Conservation (phyloP, 2,329 filamentous ascomycete species). For the Triangularia setosa region DNA sequence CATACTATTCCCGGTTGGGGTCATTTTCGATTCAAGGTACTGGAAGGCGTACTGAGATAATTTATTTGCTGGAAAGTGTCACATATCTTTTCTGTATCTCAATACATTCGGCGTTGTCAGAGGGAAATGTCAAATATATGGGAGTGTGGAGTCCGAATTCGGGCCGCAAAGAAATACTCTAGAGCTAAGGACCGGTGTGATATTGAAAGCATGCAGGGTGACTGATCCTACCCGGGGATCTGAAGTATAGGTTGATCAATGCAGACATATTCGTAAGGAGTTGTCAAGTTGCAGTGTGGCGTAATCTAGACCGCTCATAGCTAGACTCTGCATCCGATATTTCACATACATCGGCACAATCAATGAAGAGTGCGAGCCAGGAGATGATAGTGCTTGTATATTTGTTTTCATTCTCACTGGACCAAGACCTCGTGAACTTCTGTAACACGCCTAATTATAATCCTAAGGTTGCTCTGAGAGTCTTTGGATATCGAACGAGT, state of each 20-base stretch:
- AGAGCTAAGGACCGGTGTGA: neutral
- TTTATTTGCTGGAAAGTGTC: too few relatives aligned
- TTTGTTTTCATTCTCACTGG: too few relatives aligned
- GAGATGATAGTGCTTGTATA: too few relatives aligned
- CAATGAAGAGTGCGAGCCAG: too few relatives aligned
- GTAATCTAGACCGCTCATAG: neutral
- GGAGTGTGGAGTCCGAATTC: neutral
- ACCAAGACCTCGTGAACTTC: too few relatives aligned
- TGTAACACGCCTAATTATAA: too few relatives aligned
- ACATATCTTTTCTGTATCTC: neutral
- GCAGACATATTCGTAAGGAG: neutral
- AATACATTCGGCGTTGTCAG: too few relatives aligned
- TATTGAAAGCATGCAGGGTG: neutral
- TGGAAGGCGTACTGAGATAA: too few relatives aligned
- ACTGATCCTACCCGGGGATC: neutral
- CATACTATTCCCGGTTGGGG: too few relatives aligned
- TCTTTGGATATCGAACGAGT: too few relatives aligned
- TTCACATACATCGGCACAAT: neutral
- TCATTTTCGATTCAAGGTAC: neutral
- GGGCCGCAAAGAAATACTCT: neutral
- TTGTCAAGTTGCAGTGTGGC: neutral
- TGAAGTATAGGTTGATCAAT: neutral
- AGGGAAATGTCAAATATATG: neutral
- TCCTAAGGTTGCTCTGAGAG: too few relatives aligned
- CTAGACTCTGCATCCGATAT: neutral